Evolutionary conservation across 495 filamentous ascomycete species (phyloP), one percentile per base, ranked within the genome.

Genomic region (Daldinia concentrica): DNA sequence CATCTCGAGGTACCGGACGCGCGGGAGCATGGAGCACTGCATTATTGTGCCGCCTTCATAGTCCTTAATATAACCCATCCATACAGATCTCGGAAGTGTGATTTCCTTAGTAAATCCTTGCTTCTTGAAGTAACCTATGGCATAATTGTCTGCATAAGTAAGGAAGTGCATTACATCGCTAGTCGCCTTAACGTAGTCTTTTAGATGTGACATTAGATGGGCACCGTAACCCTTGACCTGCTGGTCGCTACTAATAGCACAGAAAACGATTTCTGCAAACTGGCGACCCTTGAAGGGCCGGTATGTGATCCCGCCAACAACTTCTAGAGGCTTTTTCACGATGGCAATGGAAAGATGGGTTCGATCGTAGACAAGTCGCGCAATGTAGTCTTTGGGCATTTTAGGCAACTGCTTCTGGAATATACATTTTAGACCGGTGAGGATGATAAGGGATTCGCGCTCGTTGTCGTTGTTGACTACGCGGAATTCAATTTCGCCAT

Each of bases 1-100:
- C 76, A 88, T 85, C 80, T 99, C 95, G 1, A 99, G 89, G 79
- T 98, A 99, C 59, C 96, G 92, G 61, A 98, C 94, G 66, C 89
- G 90, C 3, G 95, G 95, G 29, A 99, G 86, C 95, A 99, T 98
- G 52, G 91, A 91, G 79, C 95, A 99, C 81, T 99, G 95, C 95
- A 99, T 99, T 71, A 99, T 97, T 0, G 95, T 99, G 48, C 95
- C 95, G 30, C 95, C 95, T 82, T 99, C 95, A 79, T 99, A 99
- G 79, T 99, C 95, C 80, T 99, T 99, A 79, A 99, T 99, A 77
- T 98, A 99, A 30, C 95, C 95, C 96, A 98, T 99, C 95, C 95
- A 99, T 17, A 92, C 90, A 7, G 90, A 87, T 75, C 89, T 91
- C 50, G 94, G 92, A 1, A 99, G 88, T 0, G 93, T 97, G 72